Base-by-base conservation (phyloP, 805 yeast species). In the Starmera dryadoides region DNA sequence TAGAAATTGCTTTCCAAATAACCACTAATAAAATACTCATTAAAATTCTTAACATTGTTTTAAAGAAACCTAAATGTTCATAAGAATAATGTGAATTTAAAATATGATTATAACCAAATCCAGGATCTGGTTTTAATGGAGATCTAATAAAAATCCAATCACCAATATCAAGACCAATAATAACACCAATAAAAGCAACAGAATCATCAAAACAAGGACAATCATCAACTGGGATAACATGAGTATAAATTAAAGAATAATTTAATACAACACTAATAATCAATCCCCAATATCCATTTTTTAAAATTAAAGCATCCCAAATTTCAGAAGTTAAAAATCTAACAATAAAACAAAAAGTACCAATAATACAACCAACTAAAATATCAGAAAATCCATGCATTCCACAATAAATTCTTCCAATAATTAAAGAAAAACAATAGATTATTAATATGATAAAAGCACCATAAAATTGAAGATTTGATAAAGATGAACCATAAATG, bases 191-290 rank as follows among this genome's bases (percentile, higher is more conserved):
- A 52, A 91, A 91, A 5, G 98, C 95, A 23, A 91, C 95, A 16
- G 88, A 78, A 57, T 91, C 98, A 53, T 89, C 96, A 55, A 82
- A 91, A 58, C 98, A 93, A 1, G 98, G 98, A 55, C 98, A 91
- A 48, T 81, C 83, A 50, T 93, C 98, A 17, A 84, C 79, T 2
- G 98, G 98, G 42, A 73, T 77, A 0, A 88, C 84, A 60, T 88
- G 95, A 32, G 69, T 59, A 49, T 82, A 79, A 18, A 89, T 71
- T 26, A 83, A 51, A 1, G 62, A 44, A 33, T 81, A 69, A 2
- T 71, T 66, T 19, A 66, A 49, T 0, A 66, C 49, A 2, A 77
- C 52, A 2, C 69, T 48, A 0, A 57, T 11, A 0, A 73, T 39
- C 2, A 76, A 66, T 14, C 59, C 58, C 48, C 45, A 53, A 33